Percentiles rank a stretch among this genome's conserved stretches.
phyloP scores from a whole-genome alignment of 2,329 filamentous ascomycete species.

The Colletotrichum liaoningense region DNA sequence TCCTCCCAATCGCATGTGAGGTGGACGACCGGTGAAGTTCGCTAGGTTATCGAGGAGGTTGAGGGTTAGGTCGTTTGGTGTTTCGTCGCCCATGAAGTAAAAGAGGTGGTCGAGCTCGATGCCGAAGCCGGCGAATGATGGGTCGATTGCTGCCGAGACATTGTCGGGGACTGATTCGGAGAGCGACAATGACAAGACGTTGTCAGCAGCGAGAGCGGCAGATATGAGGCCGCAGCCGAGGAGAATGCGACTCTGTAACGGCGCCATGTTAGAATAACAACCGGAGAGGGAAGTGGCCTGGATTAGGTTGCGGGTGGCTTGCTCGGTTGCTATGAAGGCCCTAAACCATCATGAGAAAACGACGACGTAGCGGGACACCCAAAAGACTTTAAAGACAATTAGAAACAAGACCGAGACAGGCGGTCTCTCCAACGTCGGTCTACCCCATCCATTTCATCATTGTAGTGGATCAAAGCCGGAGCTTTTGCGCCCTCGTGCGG shows the following conservation, averaged over 20 bases:
- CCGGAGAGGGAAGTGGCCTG: not conserved
- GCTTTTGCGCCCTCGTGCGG: constrained; percentile 3
- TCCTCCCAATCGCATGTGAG: constrained; percentile 25
- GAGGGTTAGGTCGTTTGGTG: constrained; percentile 24
- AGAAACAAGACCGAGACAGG: not conserved
- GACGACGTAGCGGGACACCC: constrained; percentile 8
- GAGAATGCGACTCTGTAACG: constrained; percentile 27
- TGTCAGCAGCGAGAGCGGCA: constrained; percentile 19
- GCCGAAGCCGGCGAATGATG: constrained; percentile 33
- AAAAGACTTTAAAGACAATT: constrained; percentile 23
- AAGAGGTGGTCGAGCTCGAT: constrained; percentile 33
- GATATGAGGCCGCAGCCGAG: constrained; percentile 24
- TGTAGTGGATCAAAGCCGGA: constrained; percentile 23
- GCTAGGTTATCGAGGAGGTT: constrained; percentile 27
- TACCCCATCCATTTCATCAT: constrained; percentile 31
- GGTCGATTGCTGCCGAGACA: constrained; percentile 20
- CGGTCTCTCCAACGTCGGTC: constrained; percentile 3
- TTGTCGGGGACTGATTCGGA: constrained; percentile 21
- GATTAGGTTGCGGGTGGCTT: not conserved
- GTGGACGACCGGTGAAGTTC: constrained; percentile 28
- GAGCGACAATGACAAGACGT: constrained; percentile 16
- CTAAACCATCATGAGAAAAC: constrained; percentile 17
- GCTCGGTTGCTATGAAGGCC: not conserved
- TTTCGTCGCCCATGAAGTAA: constrained; percentile 33
- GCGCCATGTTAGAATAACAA: constrained; percentile 17